phyloP scores from a whole-genome alignment of 768 basidiomycete species.

The Lactarius trivialis region DNA sequence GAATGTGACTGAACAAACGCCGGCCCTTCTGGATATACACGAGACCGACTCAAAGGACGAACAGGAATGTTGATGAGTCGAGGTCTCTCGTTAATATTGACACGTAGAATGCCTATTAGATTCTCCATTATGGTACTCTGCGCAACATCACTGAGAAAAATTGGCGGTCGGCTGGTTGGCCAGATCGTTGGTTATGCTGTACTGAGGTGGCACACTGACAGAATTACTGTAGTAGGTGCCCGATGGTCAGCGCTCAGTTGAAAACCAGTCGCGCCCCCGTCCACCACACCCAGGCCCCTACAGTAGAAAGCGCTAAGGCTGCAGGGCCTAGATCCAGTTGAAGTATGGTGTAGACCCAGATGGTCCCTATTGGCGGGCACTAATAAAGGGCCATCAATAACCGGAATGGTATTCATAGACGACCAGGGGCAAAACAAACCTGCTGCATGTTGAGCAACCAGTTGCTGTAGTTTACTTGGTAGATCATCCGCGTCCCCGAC shows the following conservation, averaged over 20 bases:
- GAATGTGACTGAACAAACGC: too few relatives aligned
- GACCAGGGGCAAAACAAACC: conserved; percentile 34
- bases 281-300: conserved; percentile 58
- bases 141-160: background rate
- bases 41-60: too few relatives aligned
- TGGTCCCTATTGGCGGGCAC: conserved; percentile 71
- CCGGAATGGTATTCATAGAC: background rate
- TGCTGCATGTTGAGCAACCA: conserved; percentile 72
- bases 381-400: conserved; percentile 27
- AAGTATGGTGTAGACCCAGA: conserved; percentile 72
- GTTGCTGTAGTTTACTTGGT: conserved; percentile 58
- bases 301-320: conserved; percentile 44
- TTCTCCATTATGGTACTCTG: background rate
- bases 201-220: background rate
- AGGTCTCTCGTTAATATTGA: background rate
- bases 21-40: too few relatives aligned
- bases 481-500: conserved; percentile 63
- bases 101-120: background rate
- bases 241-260: background rate
- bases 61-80: too few relatives aligned
- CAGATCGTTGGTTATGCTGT: background rate
- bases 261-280: conserved; percentile 38
- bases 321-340: conserved; percentile 63
- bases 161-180: background rate
- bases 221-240: background rate